Percentiles rank a stretch among this genome's conserved stretches.
These are phyloP conservation scores for Cladosporium cucumerinum DNA, from an alignment of 2,329 filamentous ascomycete genomes.

Conservation along the genomic window DNA sequence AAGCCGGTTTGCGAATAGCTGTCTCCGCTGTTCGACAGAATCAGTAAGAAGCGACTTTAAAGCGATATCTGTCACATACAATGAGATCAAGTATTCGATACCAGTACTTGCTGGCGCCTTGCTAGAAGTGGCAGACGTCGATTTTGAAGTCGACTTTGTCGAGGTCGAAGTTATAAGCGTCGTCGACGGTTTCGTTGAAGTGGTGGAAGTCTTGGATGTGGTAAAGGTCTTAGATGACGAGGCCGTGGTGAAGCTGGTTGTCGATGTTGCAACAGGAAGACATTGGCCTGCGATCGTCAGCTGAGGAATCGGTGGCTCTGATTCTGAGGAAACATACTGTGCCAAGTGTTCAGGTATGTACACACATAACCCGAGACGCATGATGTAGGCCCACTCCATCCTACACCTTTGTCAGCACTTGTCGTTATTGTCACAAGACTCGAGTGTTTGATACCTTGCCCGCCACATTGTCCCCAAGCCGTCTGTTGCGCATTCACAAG, in stretches of 20 bases:
- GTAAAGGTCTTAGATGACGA: neutral
- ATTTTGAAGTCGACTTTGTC: neutral
- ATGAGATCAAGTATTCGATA: constrained; percentile 10
- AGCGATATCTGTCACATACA: neutral
- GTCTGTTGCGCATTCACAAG: neutral
- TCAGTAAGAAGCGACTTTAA: constrained; percentile 15
- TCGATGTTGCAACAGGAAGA: neutral
- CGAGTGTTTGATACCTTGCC: neutral
- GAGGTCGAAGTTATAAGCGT: neutral
- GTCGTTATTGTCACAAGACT: no score
- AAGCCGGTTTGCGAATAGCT: constrained; percentile 62
- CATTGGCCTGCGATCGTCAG: constrained; percentile 8
- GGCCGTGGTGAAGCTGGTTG: neutral
- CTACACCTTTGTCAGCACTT: neutral
- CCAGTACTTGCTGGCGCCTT: neutral
- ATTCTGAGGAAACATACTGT: neutral
- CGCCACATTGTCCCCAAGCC: constrained; percentile 9
- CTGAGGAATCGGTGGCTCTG: neutral
- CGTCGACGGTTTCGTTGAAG: neutral
- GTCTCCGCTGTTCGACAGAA: constrained; percentile 45
- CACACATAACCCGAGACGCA: neutral
- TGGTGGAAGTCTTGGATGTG: neutral
- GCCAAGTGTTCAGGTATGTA: neutral
- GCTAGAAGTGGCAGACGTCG: neutral
- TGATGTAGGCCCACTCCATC: neutral